phyloP scores from a whole-genome alignment of 768 basidiomycete genomes.

The Auricularia sp. region DNA sequence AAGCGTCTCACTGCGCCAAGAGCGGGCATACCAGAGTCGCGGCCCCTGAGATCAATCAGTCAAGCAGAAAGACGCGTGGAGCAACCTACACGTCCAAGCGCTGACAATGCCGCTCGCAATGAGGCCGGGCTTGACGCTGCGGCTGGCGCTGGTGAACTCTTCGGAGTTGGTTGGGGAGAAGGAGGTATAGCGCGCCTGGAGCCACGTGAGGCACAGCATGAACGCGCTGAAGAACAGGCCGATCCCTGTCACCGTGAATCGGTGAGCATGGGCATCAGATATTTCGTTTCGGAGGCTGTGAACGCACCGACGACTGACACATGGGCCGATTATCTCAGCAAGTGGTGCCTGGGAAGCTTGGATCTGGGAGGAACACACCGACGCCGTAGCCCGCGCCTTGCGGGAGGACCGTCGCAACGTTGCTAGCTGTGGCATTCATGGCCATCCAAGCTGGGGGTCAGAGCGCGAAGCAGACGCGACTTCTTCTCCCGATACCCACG shows the following conservation, averaged over 20 bases:
- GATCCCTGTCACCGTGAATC: conserved; percentile 65
- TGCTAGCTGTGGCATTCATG: neutral
- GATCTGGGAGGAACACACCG: conserved; percentile 30
- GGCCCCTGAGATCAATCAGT: conserved; percentile 30
- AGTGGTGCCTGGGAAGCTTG: neutral
- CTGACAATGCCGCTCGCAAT: conserved; percentile 89
- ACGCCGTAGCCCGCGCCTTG: conserved; percentile 83
- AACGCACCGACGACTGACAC: conserved; percentile 39
- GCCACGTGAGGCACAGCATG: conserved; percentile 65
- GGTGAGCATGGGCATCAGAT: neutral
- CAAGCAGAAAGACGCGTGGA: neutral
- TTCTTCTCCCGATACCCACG: too few relatives aligned
- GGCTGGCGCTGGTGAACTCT: conserved; percentile 73
- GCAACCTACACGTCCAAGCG: conserved; percentile 61
- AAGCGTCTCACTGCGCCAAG: conserved; percentile 8
- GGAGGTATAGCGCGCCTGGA: conserved; percentile 77
- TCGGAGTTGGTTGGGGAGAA: conserved; percentile 73
- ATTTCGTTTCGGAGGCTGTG: neutral
- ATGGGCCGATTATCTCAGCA: neutral
- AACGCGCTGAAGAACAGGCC: conserved; percentile 80
- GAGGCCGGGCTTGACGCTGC: conserved; percentile 81
- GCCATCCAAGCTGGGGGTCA: neutral
- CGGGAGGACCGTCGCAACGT: conserved; percentile 37
- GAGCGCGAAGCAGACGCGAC: neutral
- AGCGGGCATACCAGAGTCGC: conserved; percentile 47